Base-by-base conservation (phyloP, 129 eudicot genomes). In the Solidago caesia region DNA sequence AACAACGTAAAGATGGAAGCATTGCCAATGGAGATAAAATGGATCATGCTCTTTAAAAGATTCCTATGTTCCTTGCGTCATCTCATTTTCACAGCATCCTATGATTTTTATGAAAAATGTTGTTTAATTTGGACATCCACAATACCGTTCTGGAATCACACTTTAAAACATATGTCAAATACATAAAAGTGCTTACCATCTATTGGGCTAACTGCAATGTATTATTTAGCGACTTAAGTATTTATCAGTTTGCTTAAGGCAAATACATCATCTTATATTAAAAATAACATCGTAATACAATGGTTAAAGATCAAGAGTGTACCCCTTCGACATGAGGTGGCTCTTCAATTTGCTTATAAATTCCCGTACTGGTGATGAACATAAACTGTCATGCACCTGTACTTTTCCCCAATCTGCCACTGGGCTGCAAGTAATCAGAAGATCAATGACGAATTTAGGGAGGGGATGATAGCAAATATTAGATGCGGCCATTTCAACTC, bases 311-410 rank as follows among this genome's bases (percentile, higher is more conserved):
- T 9, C 25, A 2, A 25, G 21, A 39, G 51, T 8, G 78, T 94
- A 95, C 99, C 89, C 99, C 95, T 91, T 95, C 97, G 13, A 95
- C 90, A 76, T 95, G 97, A 43, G 99, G 99, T 69, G 85, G 96
- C 81, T 95, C 99, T 63, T 91, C 97, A 27, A 96, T 87, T 60
- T 84, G 84, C 82, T 95, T 95, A 77, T 95, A 95, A 72, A 95
- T 95, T 70, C 97, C 99, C 12, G 99, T 97, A 76, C 99, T 91
- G 80, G 97, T 95, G 57, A 95, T 95, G 78, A 82, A 95, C 76
- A 95, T 63, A 79, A 95, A 89, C 48, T 95, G 96, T 75, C 64
- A 72, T 15, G 48, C 97, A 9, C 97, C 97, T 13, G 83, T 48
- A 72, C 94, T 89, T 84, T 95, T 91, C 6, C 96, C 99, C 99